Evolutionary conservation across 306 rosid species (phyloP).

Genomic region (Leucaena leucocephala): DNA sequence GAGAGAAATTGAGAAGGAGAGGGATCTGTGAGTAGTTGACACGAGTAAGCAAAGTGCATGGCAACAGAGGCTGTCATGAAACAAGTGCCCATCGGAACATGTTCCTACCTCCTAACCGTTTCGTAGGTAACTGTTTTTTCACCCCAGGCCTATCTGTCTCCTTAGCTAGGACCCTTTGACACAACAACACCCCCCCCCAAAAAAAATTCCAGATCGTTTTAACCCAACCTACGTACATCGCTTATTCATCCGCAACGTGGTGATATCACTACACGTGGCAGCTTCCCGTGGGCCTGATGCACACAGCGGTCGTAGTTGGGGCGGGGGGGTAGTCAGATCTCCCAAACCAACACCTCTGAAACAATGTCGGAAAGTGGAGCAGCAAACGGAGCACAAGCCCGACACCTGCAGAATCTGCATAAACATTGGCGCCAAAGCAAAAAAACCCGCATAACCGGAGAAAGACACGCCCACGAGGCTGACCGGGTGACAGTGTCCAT

Average conservation of each 20-base stretch:
- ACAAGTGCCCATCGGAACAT: background rate
- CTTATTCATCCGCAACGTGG: slow-evolving; percentile 30
- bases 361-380: background rate
- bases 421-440: background rate
- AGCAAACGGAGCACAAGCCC: background rate
- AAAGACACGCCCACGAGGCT: background rate
- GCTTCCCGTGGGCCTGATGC: background rate
- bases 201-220: background rate
- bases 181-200: background rate
- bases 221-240: background rate
- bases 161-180: background rate
- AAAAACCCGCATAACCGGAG: background rate
- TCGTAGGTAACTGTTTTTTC: slow-evolving; percentile 49
- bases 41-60: slow-evolving; percentile 35
- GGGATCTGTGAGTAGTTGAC: slow-evolving; percentile 25
- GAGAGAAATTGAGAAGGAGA: too few relatives aligned
- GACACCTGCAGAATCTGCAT: background rate
- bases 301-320: background rate
- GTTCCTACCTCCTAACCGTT: slow-evolving; percentile 46
- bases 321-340: background rate
- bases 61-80: slow-evolving; percentile 18
- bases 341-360: background rate
- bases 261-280: background rate
- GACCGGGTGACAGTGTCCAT: background rate
- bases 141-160: background rate